Evolutionary conservation across 495 filamentous ascomycete species (phyloP), one percentile per base, ranked within the genome.

Genomic region (Penicillium dipodomyicola): DNA sequence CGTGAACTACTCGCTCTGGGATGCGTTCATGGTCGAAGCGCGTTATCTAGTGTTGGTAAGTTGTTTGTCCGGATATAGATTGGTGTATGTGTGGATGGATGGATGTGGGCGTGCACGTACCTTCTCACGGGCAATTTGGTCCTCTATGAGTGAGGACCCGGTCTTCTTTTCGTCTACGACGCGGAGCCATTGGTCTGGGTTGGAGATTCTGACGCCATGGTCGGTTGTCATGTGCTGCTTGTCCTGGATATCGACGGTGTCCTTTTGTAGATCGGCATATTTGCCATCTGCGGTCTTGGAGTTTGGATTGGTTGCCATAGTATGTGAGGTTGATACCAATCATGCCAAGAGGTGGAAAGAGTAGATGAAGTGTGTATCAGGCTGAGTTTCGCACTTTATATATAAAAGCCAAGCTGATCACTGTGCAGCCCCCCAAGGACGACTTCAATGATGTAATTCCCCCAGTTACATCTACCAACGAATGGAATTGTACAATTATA

Each of bases 1-100:
- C 92, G 65, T 96, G 92, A 5, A 96, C 90, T 14, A 95, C 91
- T 49, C 92, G 80, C 72, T 95, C 91, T 3, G 91, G 91, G 50
- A 94, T 93, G 50, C 91, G 82, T 69, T 96, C 90, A 60, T 94
- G 90, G 63, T 94, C 90, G 65, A 96, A 93, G 55, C 84, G 82
- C 66, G 84, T 82, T 44, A 91, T 89, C 88, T 91, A 44, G 14
- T 32, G 5, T 25, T n/a, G 12, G 15, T 52, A 52, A 58, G 45
- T 19, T 5, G 12, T n/a, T 7, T 44, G 40, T 4, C 20, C 3
- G 12, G 5, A 20, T 15, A 25, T 32, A 43, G 3, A 25, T 27
- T n/a, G 30, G 0, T 29, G 10, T 41, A 5, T 37, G 12, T 23
- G 8, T 22, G 11, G 15, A 52, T 52, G 15, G 2, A 39, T 39